Evolutionary conservation across 2,329 filamentous ascomycete genomes (phyloP), one percentile per base, ranked within the genome.

Genomic region (Lecanicillium sp.): DNA sequence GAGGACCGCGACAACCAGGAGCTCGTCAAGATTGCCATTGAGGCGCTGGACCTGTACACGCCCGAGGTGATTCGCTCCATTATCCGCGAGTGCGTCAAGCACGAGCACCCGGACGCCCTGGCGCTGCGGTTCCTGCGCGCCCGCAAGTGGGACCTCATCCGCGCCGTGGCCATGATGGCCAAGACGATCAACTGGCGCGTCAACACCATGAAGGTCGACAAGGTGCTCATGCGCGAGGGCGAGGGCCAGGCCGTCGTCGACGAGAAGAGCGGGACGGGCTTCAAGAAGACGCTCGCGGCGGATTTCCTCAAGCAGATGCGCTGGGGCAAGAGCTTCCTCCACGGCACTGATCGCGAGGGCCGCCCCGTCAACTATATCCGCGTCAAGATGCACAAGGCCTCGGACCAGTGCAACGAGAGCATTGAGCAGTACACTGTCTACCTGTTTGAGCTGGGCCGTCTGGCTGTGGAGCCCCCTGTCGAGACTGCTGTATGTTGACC

Each of bases 51-150:
- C 33, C 83, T 74, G 43, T 73, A 81, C 52, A 71, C 79, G 1
- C 84, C 87, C 2, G 84, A 89, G 49, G 72, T 81, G 39, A 73
- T 95, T 46, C 76, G 86, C 37, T 68, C 69, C 11, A 80, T 86
- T 0, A 83, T 94, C 55, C 94, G 87, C 87, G 74, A 67, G 48
- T 89, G 94, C 84, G 75, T 87, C 43, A 95, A 95, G 65, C 81
- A 87, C 52, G 89, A 96, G 57, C 77, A 94, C 55, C 88, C 89
- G 0, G 88, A 96, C 62, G 81, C 79, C 4, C 66, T 90, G 19
- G 63, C 87, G 12, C 64, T 92, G 39, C 77, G 86, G 25, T 92
- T 90, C 60, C 65, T 92, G 44, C 72, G 86, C 40, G 85, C 86
- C 9, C 71, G 86, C 35, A 90, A 90, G 62, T 96, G 89, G 88